phyloP scores from a whole-genome alignment of 495 filamentous ascomycete species.

The Terfezia boudieri region DNA sequence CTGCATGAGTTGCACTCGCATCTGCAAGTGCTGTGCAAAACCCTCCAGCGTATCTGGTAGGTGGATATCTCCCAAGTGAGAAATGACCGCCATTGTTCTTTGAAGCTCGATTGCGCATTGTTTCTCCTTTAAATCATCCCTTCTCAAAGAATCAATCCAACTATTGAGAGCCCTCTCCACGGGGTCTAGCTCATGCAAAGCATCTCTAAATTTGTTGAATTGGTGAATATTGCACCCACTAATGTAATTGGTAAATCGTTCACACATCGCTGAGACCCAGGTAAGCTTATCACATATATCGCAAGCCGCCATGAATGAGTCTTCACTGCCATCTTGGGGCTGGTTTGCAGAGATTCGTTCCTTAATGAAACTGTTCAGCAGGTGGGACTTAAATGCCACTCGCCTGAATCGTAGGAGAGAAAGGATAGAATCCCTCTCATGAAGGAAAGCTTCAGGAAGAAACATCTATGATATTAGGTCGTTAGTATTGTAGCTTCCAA shows the following conservation, averaged over 20 bases:
- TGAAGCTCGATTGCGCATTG: constrained; percentile 61
- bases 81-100: constrained; percentile 61
- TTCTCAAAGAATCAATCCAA: constrained; percentile 65
- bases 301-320: constrained; percentile 54
- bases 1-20: constrained; percentile 50
- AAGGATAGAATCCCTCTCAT: constrained; percentile 59
- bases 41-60: constrained; percentile 47
- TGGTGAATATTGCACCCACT: constrained; percentile 50
- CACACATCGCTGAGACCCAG: constrained; percentile 62
- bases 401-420: constrained; percentile 72
- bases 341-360: constrained; percentile 41
- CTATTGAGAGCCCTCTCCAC: constrained; percentile 74
- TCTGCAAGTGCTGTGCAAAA: constrained; percentile 59
- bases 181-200: constrained; percentile 74
- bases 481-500: neutral
- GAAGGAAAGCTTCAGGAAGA: constrained; percentile 65
- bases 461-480: constrained; percentile 33
- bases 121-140: constrained; percentile 69
- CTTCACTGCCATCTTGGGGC: constrained; percentile 33
- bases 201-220: constrained; percentile 51
- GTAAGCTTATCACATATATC: constrained; percentile 66
- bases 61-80: constrained; percentile 61
- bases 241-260: constrained; percentile 61
- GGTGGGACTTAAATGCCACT: constrained; percentile 64
- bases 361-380: constrained; percentile 59